A percentile compares a stretch with the other conserved stretches of the same genome.
phyloP scores from a whole-genome alignment of 805 yeast genomes.

The Metschnikowia orientalis region DNA sequence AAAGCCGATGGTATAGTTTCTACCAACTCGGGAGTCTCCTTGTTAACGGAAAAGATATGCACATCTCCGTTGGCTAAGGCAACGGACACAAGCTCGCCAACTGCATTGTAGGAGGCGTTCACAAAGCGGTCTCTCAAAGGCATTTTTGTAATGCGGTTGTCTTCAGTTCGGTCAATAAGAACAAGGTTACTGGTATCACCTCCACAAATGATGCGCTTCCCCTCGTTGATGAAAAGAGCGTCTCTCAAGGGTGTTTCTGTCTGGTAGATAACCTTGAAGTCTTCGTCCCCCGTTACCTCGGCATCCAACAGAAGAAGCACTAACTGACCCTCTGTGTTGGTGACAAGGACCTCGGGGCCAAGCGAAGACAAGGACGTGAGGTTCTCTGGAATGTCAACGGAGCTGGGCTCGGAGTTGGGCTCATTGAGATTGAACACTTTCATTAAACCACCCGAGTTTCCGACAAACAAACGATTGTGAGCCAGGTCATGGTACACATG shows the following conservation, averaged over 20 bases:
- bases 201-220: constrained; percentile 53
- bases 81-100: constrained; percentile 53
- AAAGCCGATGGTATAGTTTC: constrained; percentile 41
- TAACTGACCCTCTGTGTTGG: constrained; percentile 43
- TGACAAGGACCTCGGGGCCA: constrained; percentile 24
- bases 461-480: constrained; percentile 40
- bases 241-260: constrained; percentile 48
- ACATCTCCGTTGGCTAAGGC: constrained; percentile 59
- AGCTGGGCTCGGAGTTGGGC: constrained; percentile 57
- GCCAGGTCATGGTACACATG: constrained; percentile 22
- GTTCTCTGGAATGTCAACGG: constrained; percentile 48
- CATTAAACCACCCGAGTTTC: constrained; percentile 51
- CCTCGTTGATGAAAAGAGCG: constrained; percentile 56
- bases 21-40: constrained; percentile 51
- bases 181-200: constrained; percentile 63
- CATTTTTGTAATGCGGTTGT: constrained; percentile 28
- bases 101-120: constrained; percentile 51
- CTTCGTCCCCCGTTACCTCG: constrained; percentile 20
- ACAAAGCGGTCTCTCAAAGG: constrained; percentile 52
- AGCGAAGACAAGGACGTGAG: constrained; percentile 38
- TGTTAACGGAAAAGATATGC: constrained; percentile 49
- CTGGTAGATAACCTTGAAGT: constrained; percentile 41
- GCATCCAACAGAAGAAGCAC: constrained; percentile 6
- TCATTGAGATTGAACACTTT: constrained; percentile 46
- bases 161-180: constrained; percentile 38